A percentile compares a stretch with the other conserved stretches of the same genome.
These are phyloP conservation scores for Dothistroma pini DNA, from an alignment of 2,329 filamentous ascomycete species.

Conservation along the genomic window DNA sequence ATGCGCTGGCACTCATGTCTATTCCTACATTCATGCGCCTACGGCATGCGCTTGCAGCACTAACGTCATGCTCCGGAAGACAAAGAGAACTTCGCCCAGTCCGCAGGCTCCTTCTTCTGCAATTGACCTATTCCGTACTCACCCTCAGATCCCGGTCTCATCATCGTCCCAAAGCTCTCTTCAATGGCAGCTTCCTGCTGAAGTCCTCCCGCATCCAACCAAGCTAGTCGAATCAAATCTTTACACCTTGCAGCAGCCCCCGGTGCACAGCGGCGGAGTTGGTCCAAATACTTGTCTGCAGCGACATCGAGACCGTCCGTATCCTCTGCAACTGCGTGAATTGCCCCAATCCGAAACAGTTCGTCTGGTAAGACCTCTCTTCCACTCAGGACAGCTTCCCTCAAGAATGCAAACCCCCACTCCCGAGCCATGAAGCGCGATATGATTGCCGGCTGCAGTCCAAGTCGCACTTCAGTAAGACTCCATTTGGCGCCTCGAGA, in stretches of 20 bases:
- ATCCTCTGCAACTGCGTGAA: constrained; percentile 11
- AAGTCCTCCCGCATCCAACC: constrained; percentile 13
- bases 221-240: constrained; percentile 18
- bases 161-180: constrained; percentile 20
- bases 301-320: constrained; percentile 4
- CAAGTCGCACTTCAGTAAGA: constrained; percentile 22
- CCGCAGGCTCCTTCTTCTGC: constrained; percentile 15
- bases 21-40: background rate
- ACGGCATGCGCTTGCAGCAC: background rate
- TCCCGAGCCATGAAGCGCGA: constrained; percentile 23
- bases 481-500: constrained; percentile 16
- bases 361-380: constrained; percentile 17
- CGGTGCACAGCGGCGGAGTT: constrained; percentile 17
- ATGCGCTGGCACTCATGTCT: background rate
- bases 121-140: constrained; percentile 20
- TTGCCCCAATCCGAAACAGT: constrained; percentile 15
- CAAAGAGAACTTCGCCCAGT: background rate
- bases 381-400: constrained; percentile 21
- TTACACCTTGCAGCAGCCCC: constrained; percentile 16
- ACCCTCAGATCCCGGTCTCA: constrained; percentile 18
- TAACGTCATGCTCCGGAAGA: background rate
- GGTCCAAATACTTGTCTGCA: constrained; percentile 9
- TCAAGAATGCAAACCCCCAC: constrained; percentile 17
- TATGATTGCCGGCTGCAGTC: constrained; percentile 22
- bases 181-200: constrained; percentile 16